phyloP scores from a whole-genome alignment of 1,284 basidiomycete species.

The Apiotrichum mycotoxinovorans region DNA sequence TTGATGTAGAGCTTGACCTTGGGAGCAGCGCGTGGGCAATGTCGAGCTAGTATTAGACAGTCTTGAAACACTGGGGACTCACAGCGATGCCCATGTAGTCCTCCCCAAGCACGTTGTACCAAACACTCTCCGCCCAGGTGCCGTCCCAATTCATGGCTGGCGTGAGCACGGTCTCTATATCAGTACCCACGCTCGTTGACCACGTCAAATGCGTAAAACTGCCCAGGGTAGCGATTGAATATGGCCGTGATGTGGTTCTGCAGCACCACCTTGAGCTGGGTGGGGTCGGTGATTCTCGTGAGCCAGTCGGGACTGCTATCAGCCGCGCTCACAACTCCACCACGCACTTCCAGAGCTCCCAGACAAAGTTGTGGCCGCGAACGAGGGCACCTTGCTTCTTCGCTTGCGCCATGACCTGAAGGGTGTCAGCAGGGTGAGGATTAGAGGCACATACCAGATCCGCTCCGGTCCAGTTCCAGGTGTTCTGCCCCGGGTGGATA shows the following conservation, averaged over 20 bases:
- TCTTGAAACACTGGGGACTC: constrained; percentile 14
- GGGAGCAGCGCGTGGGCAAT: constrained; percentile 32
- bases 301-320: constrained; percentile 27
- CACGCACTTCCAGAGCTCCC: constrained; percentile 29
- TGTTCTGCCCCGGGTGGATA: constrained; percentile 28
- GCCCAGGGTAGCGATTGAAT: constrained; percentile 31
- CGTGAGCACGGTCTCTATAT: neutral
- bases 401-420: constrained; percentile 28
- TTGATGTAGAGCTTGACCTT: constrained; percentile 42
- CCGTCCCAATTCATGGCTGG: constrained; percentile 37
- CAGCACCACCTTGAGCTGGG: constrained; percentile 27
- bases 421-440: neutral
- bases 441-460: constrained; percentile 19
- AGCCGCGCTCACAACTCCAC: neutral
- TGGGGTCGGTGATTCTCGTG: constrained; percentile 34
- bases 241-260: constrained; percentile 34
- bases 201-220: constrained; percentile 35
- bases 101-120: constrained; percentile 37
- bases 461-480: constrained; percentile 35
- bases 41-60: neutral
- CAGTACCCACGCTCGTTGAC: constrained; percentile 42
- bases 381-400: constrained; percentile 29
- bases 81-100: constrained; percentile 33
- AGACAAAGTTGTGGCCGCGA: constrained; percentile 34
- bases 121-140: constrained; percentile 26